These are phyloP conservation scores for Phytophthora citricola DNA, from an alignment of 352 stramenopile species.

Conservation along the genomic window DNA sequence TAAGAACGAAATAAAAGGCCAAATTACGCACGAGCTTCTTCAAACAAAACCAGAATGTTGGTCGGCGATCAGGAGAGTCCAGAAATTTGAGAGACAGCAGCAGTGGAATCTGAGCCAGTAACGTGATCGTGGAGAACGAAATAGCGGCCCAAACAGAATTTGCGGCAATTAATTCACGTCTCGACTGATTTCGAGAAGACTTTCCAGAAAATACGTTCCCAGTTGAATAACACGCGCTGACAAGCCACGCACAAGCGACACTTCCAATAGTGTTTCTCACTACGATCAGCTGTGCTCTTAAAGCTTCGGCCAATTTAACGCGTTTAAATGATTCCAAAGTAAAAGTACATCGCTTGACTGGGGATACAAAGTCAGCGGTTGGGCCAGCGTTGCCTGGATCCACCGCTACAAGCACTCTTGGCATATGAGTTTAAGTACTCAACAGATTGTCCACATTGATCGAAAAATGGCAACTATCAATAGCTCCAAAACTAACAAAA, in stretches of 20 bases:
- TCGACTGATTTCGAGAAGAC: constrained; percentile 16
- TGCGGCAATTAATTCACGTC: constrained; percentile 13
- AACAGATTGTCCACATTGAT: neutral
- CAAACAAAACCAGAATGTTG: constrained; percentile 21
- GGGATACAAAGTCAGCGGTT: neutral
- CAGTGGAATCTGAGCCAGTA: constrained; percentile 12
- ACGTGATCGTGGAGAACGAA: constrained; percentile 12
- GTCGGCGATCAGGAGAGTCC: constrained; percentile 7
- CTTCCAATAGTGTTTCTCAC: constrained; percentile 18
- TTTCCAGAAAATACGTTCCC: constrained; percentile 29
- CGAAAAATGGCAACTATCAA: too few relatives aligned
- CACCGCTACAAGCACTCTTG: neutral
- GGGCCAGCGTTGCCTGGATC: neutral
- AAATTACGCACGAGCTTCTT: constrained; percentile 14
- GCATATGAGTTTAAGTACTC: neutral
- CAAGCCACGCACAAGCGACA: constrained; percentile 18
- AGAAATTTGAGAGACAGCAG: constrained; percentile 23
- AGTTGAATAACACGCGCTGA: constrained; percentile 13
- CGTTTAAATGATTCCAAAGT: neutral
- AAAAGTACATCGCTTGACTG: neutral
- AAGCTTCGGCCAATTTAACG: constrained; percentile 1
- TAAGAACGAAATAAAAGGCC: constrained; percentile 12
- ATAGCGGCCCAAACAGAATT: constrained; percentile 20
- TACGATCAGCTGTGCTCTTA: constrained; percentile 10
- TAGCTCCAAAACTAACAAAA: too few relatives aligned